Percentiles rank a stretch among this genome's conserved stretches.
Evolutionary conservation across 257 asterid species (phyloP).

Genomic region (Perilla frutescens): DNA sequence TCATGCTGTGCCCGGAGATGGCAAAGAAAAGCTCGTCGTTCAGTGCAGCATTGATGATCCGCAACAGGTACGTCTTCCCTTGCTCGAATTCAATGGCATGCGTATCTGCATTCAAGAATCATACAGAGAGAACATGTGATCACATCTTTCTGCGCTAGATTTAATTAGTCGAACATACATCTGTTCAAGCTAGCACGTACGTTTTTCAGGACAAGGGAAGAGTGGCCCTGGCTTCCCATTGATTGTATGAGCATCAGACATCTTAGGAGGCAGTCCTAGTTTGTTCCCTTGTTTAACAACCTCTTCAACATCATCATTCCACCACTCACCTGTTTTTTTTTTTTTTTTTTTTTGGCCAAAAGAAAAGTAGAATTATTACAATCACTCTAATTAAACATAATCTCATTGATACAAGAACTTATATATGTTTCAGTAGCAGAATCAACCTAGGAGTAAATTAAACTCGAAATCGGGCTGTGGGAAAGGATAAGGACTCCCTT

Average conservation of each 20-base stretch:
- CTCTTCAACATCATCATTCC: slow-evolving; percentile 50
- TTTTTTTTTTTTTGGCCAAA: background rate
- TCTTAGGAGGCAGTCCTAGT: slow-evolving; percentile 48
- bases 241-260: slow-evolving; percentile 49
- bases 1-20: slow-evolving; percentile 56
- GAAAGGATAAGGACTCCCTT: slow-evolving; percentile 64
- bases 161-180: background rate
- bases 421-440: background rate
- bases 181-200: slow-evolving; percentile 6
- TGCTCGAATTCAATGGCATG: slow-evolving; percentile 49
- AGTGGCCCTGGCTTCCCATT: slow-evolving; percentile 58
- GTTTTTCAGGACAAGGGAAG: slow-evolving; percentile 48
- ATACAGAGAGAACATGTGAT: background rate
- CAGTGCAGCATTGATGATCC: slow-evolving; percentile 45
- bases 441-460: slow-evolving; percentile 39
- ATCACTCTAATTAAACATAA: background rate
- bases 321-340: slow-evolving; percentile 43
- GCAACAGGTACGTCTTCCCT: slow-evolving; percentile 43
- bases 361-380: slow-evolving; percentile 16
- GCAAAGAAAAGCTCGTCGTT: slow-evolving; percentile 73
- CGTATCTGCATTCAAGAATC: slow-evolving; percentile 46
- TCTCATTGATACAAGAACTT: background rate
- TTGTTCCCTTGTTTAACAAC: slow-evolving; percentile 46
- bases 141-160: background rate
- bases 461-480: slow-evolving; percentile 55